Percentiles rank a stretch among this genome's conserved stretches.
phyloP scores from a whole-genome alignment of 1,139 yeast species.

The Kodamaea sp. region DNA sequence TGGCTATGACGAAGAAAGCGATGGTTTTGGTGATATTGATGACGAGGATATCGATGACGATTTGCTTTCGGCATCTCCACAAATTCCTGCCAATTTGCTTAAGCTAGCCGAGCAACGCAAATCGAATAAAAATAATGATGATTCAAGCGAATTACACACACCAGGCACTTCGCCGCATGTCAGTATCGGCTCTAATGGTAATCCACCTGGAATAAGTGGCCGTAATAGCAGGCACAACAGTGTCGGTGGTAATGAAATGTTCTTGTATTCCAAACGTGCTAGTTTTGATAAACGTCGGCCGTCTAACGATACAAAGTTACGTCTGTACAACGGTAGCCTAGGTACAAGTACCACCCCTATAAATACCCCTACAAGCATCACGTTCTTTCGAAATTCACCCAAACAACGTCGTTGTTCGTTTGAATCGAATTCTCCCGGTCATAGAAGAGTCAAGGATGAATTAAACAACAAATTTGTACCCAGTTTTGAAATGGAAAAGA shows the following conservation, averaged over 20 bases:
- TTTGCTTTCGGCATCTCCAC: slow-evolving; percentile 60
- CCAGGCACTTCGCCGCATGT: slow-evolving; percentile 36
- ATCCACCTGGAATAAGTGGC: slow-evolving; percentile 2
- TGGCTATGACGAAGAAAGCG: slow-evolving; percentile 8
- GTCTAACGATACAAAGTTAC: slow-evolving; percentile 31
- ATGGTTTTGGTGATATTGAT: slow-evolving; percentile 23
- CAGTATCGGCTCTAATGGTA: slow-evolving; percentile 1
- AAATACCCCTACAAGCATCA: too few species aligned
- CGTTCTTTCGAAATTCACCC: too few species aligned
- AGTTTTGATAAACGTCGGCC: slow-evolving; percentile 31
- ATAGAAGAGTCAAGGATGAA: slow-evolving; percentile 5
- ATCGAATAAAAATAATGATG: slow-evolving; percentile 25
- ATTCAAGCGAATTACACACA: slow-evolving; percentile 17
- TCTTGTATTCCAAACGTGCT: slow-evolving; percentile 19
- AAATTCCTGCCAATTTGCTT: slow-evolving; percentile 58
- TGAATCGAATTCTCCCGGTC: slow-evolving; percentile 19
- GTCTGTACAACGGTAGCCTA: slow-evolving; percentile 17
- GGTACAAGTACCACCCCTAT: too few species aligned
- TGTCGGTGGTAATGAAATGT: slow-evolving; percentile 21
- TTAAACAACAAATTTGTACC: slow-evolving; percentile 2
- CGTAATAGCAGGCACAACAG: slow-evolving; percentile 25
- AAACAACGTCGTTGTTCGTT: slow-evolving; percentile 12
- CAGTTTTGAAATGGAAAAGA: slow-evolving; percentile 1
- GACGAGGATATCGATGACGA: slow-evolving; percentile 51
- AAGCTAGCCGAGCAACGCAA: slow-evolving; percentile 54